Percentiles rank a stretch among this genome's conserved stretches.
Conservation (phyloP, 139 green algal species). For the Coelastrella sp. region DNA sequence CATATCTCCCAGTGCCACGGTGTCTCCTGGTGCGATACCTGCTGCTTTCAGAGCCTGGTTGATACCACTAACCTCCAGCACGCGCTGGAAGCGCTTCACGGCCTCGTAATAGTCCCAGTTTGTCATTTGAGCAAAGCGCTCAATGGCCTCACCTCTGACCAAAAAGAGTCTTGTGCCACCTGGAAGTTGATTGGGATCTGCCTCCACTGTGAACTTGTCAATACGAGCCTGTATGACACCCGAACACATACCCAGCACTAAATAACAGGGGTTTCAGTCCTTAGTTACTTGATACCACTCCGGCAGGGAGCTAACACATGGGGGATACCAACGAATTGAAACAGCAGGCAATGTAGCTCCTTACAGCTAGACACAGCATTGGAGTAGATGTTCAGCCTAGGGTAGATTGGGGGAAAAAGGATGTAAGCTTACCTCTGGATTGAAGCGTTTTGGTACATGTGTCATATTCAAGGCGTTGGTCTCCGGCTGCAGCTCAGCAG, state of each 20-base stretch:
- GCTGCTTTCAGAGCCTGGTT: constrained; percentile 66
- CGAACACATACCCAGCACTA: not conserved
- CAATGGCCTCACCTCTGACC: constrained; percentile 78
- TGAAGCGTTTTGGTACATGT: constrained; percentile 46
- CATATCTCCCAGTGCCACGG: constrained; percentile 77
- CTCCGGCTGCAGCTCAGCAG: constrained; percentile 52
- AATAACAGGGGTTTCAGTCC: not conserved
- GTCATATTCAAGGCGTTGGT: constrained; percentile 74
- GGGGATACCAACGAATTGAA: too few species aligned
- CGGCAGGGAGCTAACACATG: too few species aligned
- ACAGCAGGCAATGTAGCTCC: too few species aligned
- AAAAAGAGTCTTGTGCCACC: constrained; percentile 53
- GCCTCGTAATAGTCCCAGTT: constrained; percentile 97
- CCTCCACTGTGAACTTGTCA: constrained; percentile 80
- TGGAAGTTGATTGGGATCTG: constrained; percentile 45
- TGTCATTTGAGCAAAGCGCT: constrained; percentile 93
- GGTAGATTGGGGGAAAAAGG: too few species aligned
- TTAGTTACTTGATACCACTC: too few species aligned
- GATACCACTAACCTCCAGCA: constrained; percentile 76
- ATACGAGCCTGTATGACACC: constrained; percentile 55
- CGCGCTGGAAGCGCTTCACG: constrained; percentile 71
- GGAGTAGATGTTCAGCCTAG: too few species aligned
- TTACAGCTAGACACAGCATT: too few species aligned
- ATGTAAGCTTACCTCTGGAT: constrained; percentile 17
- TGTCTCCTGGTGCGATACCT: constrained; percentile 75